Base-by-base conservation (phyloP, 306 rosid genomes). In the Prunus mira region DNA sequence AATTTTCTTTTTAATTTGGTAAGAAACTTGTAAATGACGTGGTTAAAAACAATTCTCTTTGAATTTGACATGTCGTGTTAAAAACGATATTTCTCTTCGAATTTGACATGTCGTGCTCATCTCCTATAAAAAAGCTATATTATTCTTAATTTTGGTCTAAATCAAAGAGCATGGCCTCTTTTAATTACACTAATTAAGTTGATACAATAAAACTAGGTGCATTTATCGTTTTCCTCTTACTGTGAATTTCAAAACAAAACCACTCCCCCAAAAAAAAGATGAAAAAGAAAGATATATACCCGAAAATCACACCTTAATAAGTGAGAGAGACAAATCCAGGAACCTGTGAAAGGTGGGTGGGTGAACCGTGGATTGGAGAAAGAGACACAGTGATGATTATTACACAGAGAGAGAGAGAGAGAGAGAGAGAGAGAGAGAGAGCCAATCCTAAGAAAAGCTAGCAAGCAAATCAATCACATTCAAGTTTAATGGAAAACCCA, bases 381-480 rank as follows among this genome's bases (percentile, higher is more conserved):
- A 68, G 78, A 24, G 76, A 71, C 38, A 67, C n/a, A 60, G 76
- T 70, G 81, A 72, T 51, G 47, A 79, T 69, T 73, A 52, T 57
- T 51, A 5, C 6, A 4, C 6, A 5, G 34, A 32, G 7, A 5
- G 38, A 30, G 32, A 32, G 73, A 3, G 32, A 30, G 41, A 5
- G 41, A 34, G 41, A 6, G 38, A 34, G 41, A 34, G 41, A 47
- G 34, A 1, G 3, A 34, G 19, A 30, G 25, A 46, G 50, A 43
- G 73, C 34, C 69, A 73, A 61, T 61, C 69, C 46, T 65, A 25
- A 45, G 18, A 60, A 18, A 19, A 45, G 77, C 58, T 51, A 0
- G 3, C n/a, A 51, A 63, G 63, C 87, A 82, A 86, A 66, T 88
- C 84, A 84, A 66, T 88, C 84, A 84, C 55, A 76, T 52, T 20